Conservation (phyloP, 257 asterid species). For the Lantana camara region DNA sequence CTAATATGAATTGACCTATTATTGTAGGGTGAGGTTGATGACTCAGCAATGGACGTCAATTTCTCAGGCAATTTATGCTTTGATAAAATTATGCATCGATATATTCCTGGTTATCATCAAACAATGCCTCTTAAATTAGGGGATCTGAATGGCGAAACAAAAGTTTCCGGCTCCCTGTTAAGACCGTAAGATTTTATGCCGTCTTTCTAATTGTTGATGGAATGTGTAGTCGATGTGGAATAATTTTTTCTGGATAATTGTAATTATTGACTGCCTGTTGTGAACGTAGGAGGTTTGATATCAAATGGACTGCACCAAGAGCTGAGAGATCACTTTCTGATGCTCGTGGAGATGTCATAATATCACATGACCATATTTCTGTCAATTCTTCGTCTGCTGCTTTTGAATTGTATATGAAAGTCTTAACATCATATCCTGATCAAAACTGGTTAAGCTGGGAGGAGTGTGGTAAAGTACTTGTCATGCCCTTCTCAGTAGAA, state of each 20-base stretch:
- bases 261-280: conserved; percentile 28
- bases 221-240: background rate
- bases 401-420: conserved; percentile 81
- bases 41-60: conserved; percentile 93
- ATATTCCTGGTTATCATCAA: conserved; percentile 77
- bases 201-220: conserved; percentile 35
- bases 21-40: conserved; percentile 94
- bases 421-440: conserved; percentile 76
- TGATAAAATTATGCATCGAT: conserved; percentile 88
- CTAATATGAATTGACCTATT: conserved; percentile 26
- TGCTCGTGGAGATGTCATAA: conserved; percentile 99
- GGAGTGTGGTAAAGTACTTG: conserved; percentile 53
- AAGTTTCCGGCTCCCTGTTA: conserved; percentile 91
- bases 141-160: conserved; percentile 94
- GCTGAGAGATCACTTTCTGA: conserved; percentile 97
- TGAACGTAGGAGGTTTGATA: conserved; percentile 84
- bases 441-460: conserved; percentile 52
- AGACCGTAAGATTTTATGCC: conserved; percentile 80
- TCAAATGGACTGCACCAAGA: conserved; percentile 97
- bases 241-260: conserved; percentile 26
- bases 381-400: conserved; percentile 94
- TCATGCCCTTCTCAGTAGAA: conserved; percentile 76
- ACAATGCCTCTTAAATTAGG: conserved; percentile 77
- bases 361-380: conserved; percentile 82
- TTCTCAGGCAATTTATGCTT: conserved; percentile 92